Conservation (phyloP, 257 asterid genomes). For the Rubia yunnanensis region DNA sequence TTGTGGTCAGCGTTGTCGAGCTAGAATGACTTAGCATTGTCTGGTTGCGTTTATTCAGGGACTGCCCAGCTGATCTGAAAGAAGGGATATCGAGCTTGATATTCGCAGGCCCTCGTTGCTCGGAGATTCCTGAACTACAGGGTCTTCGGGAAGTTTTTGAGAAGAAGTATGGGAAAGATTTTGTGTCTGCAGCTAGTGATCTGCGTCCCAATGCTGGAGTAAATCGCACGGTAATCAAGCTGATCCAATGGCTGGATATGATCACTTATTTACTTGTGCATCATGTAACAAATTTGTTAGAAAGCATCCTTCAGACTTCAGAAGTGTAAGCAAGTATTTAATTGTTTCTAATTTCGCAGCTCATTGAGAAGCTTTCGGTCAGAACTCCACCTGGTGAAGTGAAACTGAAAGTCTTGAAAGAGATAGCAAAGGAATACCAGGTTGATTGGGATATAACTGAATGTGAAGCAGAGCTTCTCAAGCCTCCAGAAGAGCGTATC, state of each 20-base stretch:
- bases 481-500: constrained; percentile 81
- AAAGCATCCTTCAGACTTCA: no score
- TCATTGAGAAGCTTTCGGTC: constrained; percentile 92
- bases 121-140: constrained; percentile 82
- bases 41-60: constrained; percentile 39
- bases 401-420: constrained; percentile 78
- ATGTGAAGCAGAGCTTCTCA: constrained; percentile 75
- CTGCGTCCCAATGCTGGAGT: constrained; percentile 92
- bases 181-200: constrained; percentile 88
- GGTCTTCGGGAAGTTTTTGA: constrained; percentile 59
- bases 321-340: no score
- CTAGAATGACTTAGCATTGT: constrained; percentile 7
- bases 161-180: constrained; percentile 90
- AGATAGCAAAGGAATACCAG: constrained; percentile 89
- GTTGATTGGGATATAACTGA: constrained; percentile 84
- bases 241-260: background rate
- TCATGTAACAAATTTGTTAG: background rate
- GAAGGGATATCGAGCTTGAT: constrained; percentile 90
- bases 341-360: constrained; percentile 34
- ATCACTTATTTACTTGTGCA: background rate
- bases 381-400: constrained; percentile 81
- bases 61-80: constrained; percentile 90
- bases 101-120: constrained; percentile 95
- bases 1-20: constrained; percentile 1
- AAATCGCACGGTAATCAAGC: constrained; percentile 57